Percentiles rank a stretch among this genome's conserved stretches.
Conservation (phyloP, 352 stramenopile genomes). For the Hyaloperonospora arabidopsidis region DNA sequence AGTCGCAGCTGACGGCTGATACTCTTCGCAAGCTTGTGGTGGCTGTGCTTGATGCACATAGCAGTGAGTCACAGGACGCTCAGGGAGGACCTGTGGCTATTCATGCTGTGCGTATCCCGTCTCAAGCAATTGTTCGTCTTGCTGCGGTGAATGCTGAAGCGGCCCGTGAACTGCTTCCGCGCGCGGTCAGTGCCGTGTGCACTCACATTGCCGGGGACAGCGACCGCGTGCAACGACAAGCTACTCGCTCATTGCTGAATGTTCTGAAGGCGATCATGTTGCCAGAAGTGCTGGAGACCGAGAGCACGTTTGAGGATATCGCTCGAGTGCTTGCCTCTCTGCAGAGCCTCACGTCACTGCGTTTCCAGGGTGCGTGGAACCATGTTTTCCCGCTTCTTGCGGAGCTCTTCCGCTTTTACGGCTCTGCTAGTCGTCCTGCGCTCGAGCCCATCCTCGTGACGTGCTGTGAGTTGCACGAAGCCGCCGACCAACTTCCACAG, state of each 20-base stretch:
- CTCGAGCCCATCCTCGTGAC: constrained; percentile 65
- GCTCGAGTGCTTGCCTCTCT: constrained; percentile 65
- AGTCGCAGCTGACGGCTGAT: constrained; percentile 58
- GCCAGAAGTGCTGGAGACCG: constrained; percentile 39
- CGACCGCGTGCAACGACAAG: constrained; percentile 52
- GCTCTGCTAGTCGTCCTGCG: constrained; percentile 39
- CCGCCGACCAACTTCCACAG: constrained; percentile 59
- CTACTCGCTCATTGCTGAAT: constrained; percentile 50
- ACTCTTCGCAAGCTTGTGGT: constrained; percentile 55
- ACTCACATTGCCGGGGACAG: constrained; percentile 64
- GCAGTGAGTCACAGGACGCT: constrained; percentile 49
- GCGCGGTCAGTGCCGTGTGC: constrained; percentile 64
- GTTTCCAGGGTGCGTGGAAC: constrained; percentile 74
- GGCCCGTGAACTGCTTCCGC: constrained; percentile 59
- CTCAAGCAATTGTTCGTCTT: constrained; percentile 59
- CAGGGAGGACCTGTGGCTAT: constrained; percentile 40
- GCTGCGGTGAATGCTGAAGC: constrained; percentile 46
- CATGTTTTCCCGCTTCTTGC: constrained; percentile 71
- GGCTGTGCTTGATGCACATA: constrained; percentile 54
- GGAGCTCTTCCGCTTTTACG: constrained; percentile 69
- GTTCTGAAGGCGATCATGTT: constrained; percentile 57
- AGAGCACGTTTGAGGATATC: constrained; percentile 54
- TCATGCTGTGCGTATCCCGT: constrained; percentile 58
- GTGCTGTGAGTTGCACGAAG: constrained; percentile 72
- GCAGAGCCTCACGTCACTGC: constrained; percentile 73